Conservation (phyloP, 164 flowering plant species). For the Pachysandra terminalis region DNA sequence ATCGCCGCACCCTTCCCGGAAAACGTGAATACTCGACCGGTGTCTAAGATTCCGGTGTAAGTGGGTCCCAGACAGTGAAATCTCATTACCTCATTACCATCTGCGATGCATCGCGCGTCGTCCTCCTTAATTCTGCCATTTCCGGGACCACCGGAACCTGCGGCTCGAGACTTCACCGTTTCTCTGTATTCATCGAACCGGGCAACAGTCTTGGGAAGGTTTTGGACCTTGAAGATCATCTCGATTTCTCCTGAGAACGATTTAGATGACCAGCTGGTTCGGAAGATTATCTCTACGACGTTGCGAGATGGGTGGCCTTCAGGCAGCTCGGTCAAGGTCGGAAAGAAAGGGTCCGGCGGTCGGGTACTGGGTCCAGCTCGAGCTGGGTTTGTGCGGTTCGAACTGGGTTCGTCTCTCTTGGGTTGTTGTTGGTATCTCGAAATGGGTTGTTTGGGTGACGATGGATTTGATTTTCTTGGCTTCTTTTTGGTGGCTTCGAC, state of each 20-base stretch:
- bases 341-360: conserved; percentile 36
- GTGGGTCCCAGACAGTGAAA: conserved; percentile 76
- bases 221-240: conserved; percentile 81
- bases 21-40: conserved; percentile 45
- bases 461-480: conserved; percentile 26
- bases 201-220: conserved; percentile 47
- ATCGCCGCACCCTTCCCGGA: conserved; percentile 49
- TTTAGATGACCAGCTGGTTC: conserved; percentile 74
- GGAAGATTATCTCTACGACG: conserved; percentile 93
- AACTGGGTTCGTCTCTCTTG: conserved; percentile 15
- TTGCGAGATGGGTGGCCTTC: conserved; percentile 87
- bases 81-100: conserved; percentile 96
- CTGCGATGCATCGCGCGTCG: conserved; percentile 76
- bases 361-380: conserved; percentile 17
- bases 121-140: conserved; percentile 32
- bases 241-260: conserved; percentile 71
- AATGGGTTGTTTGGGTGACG: conserved; percentile 15
- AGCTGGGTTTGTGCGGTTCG: conserved; percentile 15
- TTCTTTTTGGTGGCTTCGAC: conserved; percentile 39
- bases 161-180: conserved; percentile 49
- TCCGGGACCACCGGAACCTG: conserved; percentile 23
- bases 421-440: conserved; percentile 7
- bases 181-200: conserved; percentile 92
- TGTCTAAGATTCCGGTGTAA: conserved; percentile 20
- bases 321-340: conserved; percentile 68